These are phyloP conservation scores for Phytophthora colocasiae DNA, from an alignment of 352 stramenopile species.

Conservation along the genomic window DNA sequence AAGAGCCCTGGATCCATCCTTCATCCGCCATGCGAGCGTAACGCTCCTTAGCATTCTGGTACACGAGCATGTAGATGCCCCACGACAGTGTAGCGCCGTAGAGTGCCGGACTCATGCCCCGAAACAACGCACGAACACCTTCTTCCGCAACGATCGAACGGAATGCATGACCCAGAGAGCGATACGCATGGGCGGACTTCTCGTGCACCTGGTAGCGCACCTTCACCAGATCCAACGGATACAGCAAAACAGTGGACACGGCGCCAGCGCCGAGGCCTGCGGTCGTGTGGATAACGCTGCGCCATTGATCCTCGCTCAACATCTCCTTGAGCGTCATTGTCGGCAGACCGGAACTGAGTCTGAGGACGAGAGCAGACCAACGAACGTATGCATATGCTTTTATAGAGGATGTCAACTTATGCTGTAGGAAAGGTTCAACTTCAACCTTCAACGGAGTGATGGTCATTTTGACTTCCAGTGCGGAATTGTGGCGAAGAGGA, in stretches of 20 bases:
- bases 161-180: constrained; percentile 76
- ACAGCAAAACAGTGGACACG: constrained; percentile 88
- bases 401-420: constrained; percentile 11
- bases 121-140: constrained; percentile 91
- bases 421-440: constrained; percentile 35
- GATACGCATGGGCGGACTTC: constrained; percentile 69
- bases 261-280: constrained; percentile 80
- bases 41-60: constrained; percentile 95
- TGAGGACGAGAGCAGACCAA: constrained; percentile 10
- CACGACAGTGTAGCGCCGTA: constrained; percentile 96
- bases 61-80: constrained; percentile 99
- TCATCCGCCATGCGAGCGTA: constrained; percentile 78
- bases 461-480: constrained; percentile 16
- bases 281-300: constrained; percentile 67
- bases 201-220: constrained; percentile 97
- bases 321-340: constrained; percentile 53
- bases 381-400: constrained; percentile 14
- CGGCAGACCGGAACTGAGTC: constrained; percentile 14
- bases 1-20: constrained; percentile 76
- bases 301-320: constrained; percentile 70
- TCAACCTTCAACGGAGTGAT: constrained; percentile 21
- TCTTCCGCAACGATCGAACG: constrained; percentile 86
- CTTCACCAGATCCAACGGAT: constrained; percentile 98
- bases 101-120: constrained; percentile 95
- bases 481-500: constrained; percentile 7